Percentiles rank a stretch among this genome's conserved stretches.
phyloP scores from a whole-genome alignment of 208 protist species.

The Crithidia expoeki region DNA sequence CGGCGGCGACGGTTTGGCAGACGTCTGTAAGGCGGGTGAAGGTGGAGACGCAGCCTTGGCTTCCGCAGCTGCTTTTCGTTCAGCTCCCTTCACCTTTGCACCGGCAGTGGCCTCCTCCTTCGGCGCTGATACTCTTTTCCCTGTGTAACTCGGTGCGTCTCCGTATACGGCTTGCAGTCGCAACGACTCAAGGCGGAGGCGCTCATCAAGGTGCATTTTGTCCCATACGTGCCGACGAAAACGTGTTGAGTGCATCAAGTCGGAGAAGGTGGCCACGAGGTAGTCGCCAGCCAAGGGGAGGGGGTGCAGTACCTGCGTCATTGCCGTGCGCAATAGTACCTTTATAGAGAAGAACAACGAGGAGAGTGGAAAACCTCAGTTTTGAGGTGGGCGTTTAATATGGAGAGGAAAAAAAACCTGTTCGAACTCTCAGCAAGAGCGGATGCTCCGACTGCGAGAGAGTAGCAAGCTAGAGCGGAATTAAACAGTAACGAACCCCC shows the following conservation, averaged over 20 bases:
- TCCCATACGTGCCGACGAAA: conserved; percentile 42
- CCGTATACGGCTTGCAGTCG: conserved; percentile 72
- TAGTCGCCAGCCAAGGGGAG: conserved; percentile 30
- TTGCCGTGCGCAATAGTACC: no score
- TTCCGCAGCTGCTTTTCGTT: not conserved
- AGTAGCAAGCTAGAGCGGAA: no score
- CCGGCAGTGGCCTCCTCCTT: not conserved
- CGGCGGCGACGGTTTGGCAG: conserved; percentile 6
- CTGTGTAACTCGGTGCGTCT: conserved; percentile 46
- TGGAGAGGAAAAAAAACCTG: no score
- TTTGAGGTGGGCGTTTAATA: no score
- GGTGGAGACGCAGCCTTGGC: not conserved
- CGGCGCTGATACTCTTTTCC: not conserved
- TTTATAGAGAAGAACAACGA: no score
- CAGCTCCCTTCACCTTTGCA: not conserved
- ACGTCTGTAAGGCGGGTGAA: no score
- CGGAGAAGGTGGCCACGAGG: conserved; percentile 28
- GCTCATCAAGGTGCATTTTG: conserved; percentile 43
- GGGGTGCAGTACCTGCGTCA: not conserved
- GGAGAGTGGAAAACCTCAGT: no score
- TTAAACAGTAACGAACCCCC: no score
- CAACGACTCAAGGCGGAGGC: conserved; percentile 65
- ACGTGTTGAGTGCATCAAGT: conserved; percentile 45
- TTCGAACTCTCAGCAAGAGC: no score
- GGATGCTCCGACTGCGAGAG: no score